phyloP scores from a whole-genome alignment of 345 rosid species.

The Isatis tinctoria region DNA sequence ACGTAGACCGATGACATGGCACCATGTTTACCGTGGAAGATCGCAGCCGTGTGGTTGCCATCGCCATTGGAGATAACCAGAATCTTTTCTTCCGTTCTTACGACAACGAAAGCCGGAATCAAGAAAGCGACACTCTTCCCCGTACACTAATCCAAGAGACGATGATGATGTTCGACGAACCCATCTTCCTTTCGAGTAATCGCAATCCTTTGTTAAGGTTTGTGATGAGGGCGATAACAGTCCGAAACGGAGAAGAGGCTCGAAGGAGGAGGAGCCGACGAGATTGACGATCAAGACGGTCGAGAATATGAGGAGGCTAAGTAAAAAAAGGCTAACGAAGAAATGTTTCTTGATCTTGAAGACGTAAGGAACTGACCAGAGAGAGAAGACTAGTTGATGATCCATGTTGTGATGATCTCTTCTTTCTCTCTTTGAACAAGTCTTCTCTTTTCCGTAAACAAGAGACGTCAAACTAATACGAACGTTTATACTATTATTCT shows the following conservation, averaged over 20 bases:
- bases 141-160: constrained; percentile 28
- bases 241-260: constrained; percentile 24
- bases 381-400: constrained; percentile 21
- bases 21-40: constrained; percentile 57
- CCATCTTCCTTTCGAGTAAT: constrained; percentile 71
- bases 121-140: constrained; percentile 71
- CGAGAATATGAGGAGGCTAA: constrained; percentile 40
- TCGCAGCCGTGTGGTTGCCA: constrained; percentile 84
- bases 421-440: constrained; percentile 27
- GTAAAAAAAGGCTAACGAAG: constrained; percentile 19
- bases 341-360: constrained; percentile 38
- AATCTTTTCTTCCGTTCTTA: constrained; percentile 57
- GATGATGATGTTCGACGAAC: constrained; percentile 40
- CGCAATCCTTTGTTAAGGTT: constrained; percentile 31
- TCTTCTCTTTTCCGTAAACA: constrained; percentile 8
- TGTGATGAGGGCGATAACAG: neutral
- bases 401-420: constrained; percentile 21
- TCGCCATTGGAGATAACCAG: constrained; percentile 66
- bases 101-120: constrained; percentile 79
- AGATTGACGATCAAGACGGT: constrained; percentile 28
- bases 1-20: neutral
- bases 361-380: constrained; percentile 15
- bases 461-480: neutral
- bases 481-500: neutral
- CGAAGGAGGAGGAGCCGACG: constrained; percentile 6